phyloP scores from a whole-genome alignment of 2,329 filamentous ascomycete species.

The Microdochium paspali region DNA sequence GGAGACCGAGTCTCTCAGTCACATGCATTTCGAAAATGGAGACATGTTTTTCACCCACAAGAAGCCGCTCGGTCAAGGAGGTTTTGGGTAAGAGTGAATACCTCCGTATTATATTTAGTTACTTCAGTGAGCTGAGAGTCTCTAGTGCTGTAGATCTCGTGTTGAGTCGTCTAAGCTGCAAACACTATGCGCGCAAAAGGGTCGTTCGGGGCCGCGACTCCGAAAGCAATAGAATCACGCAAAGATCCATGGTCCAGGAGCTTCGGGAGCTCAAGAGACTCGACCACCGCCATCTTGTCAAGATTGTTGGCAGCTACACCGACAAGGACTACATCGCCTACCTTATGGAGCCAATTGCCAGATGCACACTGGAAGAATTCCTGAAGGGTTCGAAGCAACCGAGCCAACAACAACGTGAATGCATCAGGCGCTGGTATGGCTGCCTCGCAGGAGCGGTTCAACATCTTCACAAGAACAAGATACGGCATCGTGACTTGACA shows the following conservation, averaged over 20 bases:
- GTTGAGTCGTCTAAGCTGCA: constrained; percentile 5
- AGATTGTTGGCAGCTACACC: constrained; percentile 9
- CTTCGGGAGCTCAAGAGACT: constrained; percentile 3
- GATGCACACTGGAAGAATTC: constrained; percentile 4
- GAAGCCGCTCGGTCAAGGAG: constrained; percentile 7
- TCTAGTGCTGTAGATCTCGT: constrained; percentile 7
- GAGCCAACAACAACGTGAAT: not conserved
- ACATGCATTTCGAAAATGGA: constrained; percentile 4
- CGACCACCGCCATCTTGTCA: constrained; percentile 6
- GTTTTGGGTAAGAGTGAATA: constrained; percentile 4
- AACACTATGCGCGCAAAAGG: constrained; percentile 6
- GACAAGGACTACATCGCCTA: constrained; percentile 9
- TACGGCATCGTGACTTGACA: constrained; percentile 8
- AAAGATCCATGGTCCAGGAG: constrained; percentile 4
- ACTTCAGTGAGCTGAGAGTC: not conserved
- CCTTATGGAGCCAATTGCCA: constrained; percentile 8
- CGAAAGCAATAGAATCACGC: constrained; percentile 2
- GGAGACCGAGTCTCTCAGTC: constrained; percentile 4
- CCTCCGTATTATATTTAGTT: not conserved
- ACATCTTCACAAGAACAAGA: constrained; percentile 5
- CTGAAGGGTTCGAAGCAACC: not conserved
- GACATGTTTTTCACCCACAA: constrained; percentile 4
- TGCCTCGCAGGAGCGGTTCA: constrained; percentile 9
- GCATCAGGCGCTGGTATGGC: constrained; percentile 7
- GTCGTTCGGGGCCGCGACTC: constrained; percentile 3